Evolutionary conservation across 805 yeast species (phyloP).

Genomic region (Starmerella sirachaensis): DNA sequence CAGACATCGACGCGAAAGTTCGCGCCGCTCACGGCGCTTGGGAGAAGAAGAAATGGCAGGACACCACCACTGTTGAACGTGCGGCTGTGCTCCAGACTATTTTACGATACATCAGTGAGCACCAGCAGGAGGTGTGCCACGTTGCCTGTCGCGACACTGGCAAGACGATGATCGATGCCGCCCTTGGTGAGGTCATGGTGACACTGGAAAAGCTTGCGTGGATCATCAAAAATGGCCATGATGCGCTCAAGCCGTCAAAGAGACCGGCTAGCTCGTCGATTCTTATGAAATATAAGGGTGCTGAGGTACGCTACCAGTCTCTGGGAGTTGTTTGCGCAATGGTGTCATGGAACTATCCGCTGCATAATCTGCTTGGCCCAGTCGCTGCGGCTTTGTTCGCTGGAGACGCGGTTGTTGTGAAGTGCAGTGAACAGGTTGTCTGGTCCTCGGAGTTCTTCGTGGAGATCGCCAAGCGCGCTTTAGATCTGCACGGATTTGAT

Average conservation of each 20-base stretch:
- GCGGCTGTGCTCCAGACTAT: slow-evolving; percentile 61
- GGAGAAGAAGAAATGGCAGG: slow-evolving; percentile 31
- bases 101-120: slow-evolving; percentile 54
- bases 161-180: slow-evolving; percentile 88
- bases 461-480: slow-evolving; percentile 56
- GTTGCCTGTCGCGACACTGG: slow-evolving; percentile 96
- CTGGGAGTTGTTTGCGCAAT: slow-evolving; percentile 79
- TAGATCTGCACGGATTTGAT: slow-evolving; percentile 61
- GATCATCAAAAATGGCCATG: slow-evolving; percentile 75
- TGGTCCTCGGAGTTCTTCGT: slow-evolving; percentile 85
- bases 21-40: slow-evolving; percentile 39
- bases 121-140: slow-evolving; percentile 78
- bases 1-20: slow-evolving; percentile 61
- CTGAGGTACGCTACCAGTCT: slow-evolving; percentile 90
- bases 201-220: slow-evolving; percentile 87
- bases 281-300: slow-evolving; percentile 80
- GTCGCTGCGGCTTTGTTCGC: slow-evolving; percentile 77
- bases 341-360: slow-evolving; percentile 95
- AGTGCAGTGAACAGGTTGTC: slow-evolving; percentile 90
- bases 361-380: slow-evolving; percentile 90
- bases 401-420: slow-evolving; percentile 83
- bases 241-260: slow-evolving; percentile 51
- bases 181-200: slow-evolving; percentile 82
- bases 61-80: slow-evolving; percentile 52
- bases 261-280: slow-evolving; percentile 83